Percentiles rank a stretch among this genome's conserved stretches.
Conservation (phyloP, 768 basidiomycete genomes). For the Mycena alexandri region DNA sequence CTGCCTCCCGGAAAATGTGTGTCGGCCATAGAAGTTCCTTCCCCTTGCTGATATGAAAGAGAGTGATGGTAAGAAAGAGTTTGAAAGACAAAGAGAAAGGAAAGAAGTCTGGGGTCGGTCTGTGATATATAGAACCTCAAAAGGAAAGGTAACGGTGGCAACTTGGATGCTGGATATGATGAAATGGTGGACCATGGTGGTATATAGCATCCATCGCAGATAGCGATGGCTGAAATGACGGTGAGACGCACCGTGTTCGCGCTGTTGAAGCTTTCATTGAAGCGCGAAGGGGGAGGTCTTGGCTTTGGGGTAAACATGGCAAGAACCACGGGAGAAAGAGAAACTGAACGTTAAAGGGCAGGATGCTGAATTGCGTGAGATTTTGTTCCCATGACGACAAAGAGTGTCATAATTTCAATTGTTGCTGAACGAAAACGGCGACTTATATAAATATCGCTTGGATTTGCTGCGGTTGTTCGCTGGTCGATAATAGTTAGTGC, state of each 20-base stretch:
- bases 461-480: not conserved
- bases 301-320: conserved; percentile 19
- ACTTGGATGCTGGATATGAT: conserved; percentile 15
- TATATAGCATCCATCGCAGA: too few species aligned
- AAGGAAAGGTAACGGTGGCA: conserved; percentile 34
- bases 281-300: conserved; percentile 25
- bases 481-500: too few species aligned
- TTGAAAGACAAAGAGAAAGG: conserved; percentile 20
- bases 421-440: not conserved
- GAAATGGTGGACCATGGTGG: conserved; percentile 14
- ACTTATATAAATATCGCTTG: conserved; percentile 2
- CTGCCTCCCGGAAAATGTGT: conserved; percentile 36
- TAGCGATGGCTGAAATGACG: not conserved
- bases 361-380: not conserved
- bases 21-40: conserved; percentile 34
- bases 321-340: conserved; percentile 1
- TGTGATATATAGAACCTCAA: conserved; percentile 7
- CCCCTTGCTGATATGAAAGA: conserved; percentile 30
- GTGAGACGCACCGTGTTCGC: conserved; percentile 22
- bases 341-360: not conserved
- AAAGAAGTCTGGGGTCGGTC: not conserved
- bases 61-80: conserved; percentile 15
- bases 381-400: conserved; percentile 34
- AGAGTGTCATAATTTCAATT: conserved; percentile 11
- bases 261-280: conserved; percentile 33